Evolutionary conservation across 129 eudicot species (phyloP), one percentile per base, ranked within the genome.

Genomic region (Calendula officinalis): DNA sequence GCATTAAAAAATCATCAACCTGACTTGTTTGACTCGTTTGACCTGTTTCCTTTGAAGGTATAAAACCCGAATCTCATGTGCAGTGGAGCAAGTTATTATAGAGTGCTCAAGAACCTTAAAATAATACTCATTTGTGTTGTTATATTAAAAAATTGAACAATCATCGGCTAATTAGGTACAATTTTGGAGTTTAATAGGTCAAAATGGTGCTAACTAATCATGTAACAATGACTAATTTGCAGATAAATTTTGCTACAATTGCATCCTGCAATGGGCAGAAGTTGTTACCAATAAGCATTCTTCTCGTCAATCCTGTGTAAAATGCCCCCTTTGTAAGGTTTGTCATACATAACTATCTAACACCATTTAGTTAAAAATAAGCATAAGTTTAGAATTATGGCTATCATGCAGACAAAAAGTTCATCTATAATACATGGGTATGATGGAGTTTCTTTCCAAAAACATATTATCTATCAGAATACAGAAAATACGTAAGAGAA

Each of bases 241-340:
- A 91, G 98, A 91, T 76, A 87, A 81, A 35, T 91, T 84, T 78
- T 91, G 98, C 75, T 87, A 80, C 63, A 76, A 60, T 8, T 91
- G 96, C 80, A 87, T 91, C 65, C 33, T 91, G 30, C 89, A 62
- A 35, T 91, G 98, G 98, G 73, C 76, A 5, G 68, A 81, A 64
- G 81, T 82, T 66, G 95, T 78, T 73, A 73, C 84, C 13, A 60
- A 69, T 48, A 81, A 56, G 64, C 75, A 76, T 45, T 73, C 80
- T 30, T 41, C 53, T 61, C 75, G 37, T 12, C 70, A 87, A 60
- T 63, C 86, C 27, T 84, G 80, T 41, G 73, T 91, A 38, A 76
- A 73, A 59, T 91, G 98, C 43, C 98, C 98, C 67, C 77, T 91
- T 49, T 91, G 98, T 80, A 91, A 87, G 98, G 98, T 91, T 58